Base-by-base conservation (phyloP, 2,329 filamentous ascomycete genomes). In the Phaeosphaeriaceae sp. region DNA sequence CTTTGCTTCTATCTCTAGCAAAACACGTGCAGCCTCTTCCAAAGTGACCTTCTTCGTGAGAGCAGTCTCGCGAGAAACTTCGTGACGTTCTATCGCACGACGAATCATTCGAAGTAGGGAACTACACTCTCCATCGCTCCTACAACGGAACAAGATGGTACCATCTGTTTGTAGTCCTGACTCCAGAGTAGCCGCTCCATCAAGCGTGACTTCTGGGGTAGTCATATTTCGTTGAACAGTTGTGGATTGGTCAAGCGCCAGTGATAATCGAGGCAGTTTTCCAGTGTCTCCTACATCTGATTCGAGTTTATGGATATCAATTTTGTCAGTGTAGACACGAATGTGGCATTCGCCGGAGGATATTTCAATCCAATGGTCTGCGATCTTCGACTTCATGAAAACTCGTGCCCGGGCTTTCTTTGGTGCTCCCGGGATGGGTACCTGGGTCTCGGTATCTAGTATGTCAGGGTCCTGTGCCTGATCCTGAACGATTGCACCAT, bases 331-430 rank as follows among this genome's bases (percentile, higher is more conserved):
- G 26, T 45, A 48, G 6, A 67, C 42, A 6, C 56, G 46, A 21
- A 70, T 41, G 5, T 43, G 46, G 28, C 56, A 61, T 36, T 61
- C 56, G 17, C 52, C 20, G 20, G 52, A 45, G 20, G 50, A 47
- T 1, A 63, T 39, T 1, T 42, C 39, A 15, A 54, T 48, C 60
- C 59, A 62, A 3, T 39, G 17, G 1, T 50, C 33, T 11, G 40
- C 39, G 2, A 47, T 35, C 4, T 52, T 33, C 11, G 57, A 61
- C 56, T 57, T 66, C 3, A 48, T 42, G 28, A 56, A 44, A 7
- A 70, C 54, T 8, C 33, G 40, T 3, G 58, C 62, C 20, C 47
- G 56, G 4, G 55, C 35, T n/a, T 52, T 57, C 41, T 63, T 58
- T 13, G 50, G 50, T 13, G 49, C 30, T 4, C 36, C 50, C 48